Percentiles rank a stretch among this genome's conserved stretches.
These are phyloP conservation scores for Euphorbia peplus DNA, from an alignment of 345 rosid species.

Conservation along the genomic window DNA sequence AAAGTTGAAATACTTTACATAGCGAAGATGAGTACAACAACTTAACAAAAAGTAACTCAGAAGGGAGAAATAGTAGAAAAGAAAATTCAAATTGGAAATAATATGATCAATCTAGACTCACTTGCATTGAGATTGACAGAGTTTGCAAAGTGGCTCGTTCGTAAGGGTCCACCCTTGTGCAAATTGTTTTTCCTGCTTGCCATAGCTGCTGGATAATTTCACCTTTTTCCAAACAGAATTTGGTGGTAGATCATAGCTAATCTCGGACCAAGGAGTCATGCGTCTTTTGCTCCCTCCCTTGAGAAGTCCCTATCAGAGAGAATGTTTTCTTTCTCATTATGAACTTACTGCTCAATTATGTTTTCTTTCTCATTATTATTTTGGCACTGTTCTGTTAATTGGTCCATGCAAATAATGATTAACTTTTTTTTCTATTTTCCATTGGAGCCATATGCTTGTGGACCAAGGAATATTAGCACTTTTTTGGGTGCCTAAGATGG, in stretches of 20 bases:
- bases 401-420: neutral
- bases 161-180: constrained; percentile 72
- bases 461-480: neutral
- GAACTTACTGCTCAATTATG: neutral
- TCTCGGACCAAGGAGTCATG: constrained; percentile 59
- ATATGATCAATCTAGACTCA: constrained; percentile 36
- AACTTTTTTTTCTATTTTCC: neutral
- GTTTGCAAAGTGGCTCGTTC: constrained; percentile 90
- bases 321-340: no score
- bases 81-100: neutral
- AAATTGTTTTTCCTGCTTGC: constrained; percentile 68
- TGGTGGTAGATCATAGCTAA: constrained; percentile 68
- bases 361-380: neutral
- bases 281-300: constrained; percentile 88
- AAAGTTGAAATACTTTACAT: neutral
- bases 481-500: neutral
- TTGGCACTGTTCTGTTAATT: neutral
- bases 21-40: neutral
- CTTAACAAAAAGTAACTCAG: neutral
- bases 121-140: constrained; percentile 82
- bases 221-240: constrained; percentile 74
- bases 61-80: neutral
- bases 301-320: constrained; percentile 66
- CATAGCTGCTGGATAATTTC: constrained; percentile 42
- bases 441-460: neutral